phyloP scores from a whole-genome alignment of 225 moss, liverwort and hornwort genomes.

The Sphagnum tenellum region DNA sequence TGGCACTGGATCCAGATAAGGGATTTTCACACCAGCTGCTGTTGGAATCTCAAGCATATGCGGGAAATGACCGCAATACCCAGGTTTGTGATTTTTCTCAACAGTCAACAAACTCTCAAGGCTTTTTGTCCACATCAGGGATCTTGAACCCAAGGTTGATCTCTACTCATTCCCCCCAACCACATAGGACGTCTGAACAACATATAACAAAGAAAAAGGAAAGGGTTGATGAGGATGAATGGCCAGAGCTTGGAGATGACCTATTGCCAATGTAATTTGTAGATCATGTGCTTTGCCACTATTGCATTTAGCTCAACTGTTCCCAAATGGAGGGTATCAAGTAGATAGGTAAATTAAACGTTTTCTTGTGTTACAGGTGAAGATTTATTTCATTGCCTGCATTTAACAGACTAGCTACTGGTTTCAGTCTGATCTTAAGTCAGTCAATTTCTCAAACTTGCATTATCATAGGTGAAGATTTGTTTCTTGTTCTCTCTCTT shows the following conservation, averaged over 20 bases:
- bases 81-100: constrained; percentile 18
- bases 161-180: constrained; percentile 20
- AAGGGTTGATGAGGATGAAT: constrained; percentile 33
- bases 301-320: no score
- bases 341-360: no score
- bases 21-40: not conserved
- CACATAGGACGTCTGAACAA: constrained; percentile 20
- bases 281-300: no score
- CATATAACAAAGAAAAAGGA: constrained; percentile 36
- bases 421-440: no score
- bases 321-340: no score
- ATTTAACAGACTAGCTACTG: no score
- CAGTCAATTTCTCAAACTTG: no score
- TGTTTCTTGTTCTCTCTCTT: no score
- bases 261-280: constrained; percentile 61
- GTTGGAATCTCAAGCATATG: constrained; percentile 15
- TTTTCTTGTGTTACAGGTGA: no score
- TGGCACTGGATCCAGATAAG: constrained; percentile 28
- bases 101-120: constrained; percentile 18
- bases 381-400: no score
- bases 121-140: constrained; percentile 22
- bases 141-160: constrained; percentile 17
- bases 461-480: no score
- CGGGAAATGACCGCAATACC: constrained; percentile 14
- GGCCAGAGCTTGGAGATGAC: constrained; percentile 73